Conservation (phyloP, 805 yeast genomes). For the Saturnispora sekii region DNA sequence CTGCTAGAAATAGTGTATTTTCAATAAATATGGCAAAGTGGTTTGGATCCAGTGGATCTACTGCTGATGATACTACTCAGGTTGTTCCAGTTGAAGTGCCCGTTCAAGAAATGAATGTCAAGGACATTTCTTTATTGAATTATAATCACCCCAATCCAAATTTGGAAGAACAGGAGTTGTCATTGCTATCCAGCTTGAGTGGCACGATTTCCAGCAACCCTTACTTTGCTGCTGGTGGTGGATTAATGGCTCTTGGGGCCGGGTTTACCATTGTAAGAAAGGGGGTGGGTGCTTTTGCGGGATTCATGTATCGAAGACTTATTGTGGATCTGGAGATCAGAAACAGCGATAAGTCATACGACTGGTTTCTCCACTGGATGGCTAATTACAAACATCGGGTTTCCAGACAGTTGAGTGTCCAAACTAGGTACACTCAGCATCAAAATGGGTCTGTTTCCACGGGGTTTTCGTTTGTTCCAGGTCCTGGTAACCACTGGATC, state of each 20-base stretch:
- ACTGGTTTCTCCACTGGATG: conserved; percentile 98
- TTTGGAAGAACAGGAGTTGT: neutral
- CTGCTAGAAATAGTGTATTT: neutral
- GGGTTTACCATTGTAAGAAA: conserved; percentile 69
- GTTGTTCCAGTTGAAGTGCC: conserved; percentile 5
- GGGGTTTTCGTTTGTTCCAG: conserved; percentile 86
- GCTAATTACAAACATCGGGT: conserved; percentile 63
- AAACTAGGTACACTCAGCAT: conserved; percentile 77
- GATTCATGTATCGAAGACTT: conserved; percentile 69
- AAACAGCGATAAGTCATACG: conserved; percentile 83
- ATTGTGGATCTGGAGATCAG: conserved; percentile 90
- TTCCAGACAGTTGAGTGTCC: conserved; percentile 82
- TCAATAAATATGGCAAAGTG: neutral
- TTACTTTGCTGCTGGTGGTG: conserved; percentile 98
- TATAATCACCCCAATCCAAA: conserved; percentile 11
- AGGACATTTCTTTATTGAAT: conserved; percentile 42
- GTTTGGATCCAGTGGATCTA: conserved; percentile 1
- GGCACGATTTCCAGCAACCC: conserved; percentile 54
- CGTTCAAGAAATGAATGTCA: conserved; percentile 10
- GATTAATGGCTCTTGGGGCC: conserved; percentile 91
- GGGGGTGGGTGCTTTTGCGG: conserved; percentile 52
- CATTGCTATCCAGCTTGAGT: neutral
- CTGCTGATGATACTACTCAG: neutral
- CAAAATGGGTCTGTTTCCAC: conserved; percentile 88
- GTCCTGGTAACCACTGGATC: conserved; percentile 91